A percentile compares a stretch with the other conserved stretches of the same genome.
These are phyloP conservation scores for Datura wrightii DNA, from an alignment of 257 asterid species.

Conservation along the genomic window DNA sequence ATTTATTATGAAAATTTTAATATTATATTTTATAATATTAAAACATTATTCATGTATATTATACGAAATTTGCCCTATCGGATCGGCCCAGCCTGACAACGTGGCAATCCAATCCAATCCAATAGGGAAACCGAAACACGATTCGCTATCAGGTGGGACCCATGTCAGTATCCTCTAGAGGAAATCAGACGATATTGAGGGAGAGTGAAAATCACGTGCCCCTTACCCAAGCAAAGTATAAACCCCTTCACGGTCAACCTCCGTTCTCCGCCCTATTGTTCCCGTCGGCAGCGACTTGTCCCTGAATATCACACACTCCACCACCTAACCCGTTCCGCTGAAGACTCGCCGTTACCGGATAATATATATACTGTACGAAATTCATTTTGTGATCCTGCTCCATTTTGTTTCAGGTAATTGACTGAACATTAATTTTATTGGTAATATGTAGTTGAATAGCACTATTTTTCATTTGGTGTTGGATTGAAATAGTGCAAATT, in stretches of 20 bases:
- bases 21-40: too few relatives aligned
- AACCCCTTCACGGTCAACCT: not conserved
- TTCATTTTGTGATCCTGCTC: not conserved
- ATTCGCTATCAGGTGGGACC: conserved; percentile 27
- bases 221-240: not conserved
- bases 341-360: not conserved
- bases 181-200: not conserved
- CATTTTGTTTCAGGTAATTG: conserved; percentile 24
- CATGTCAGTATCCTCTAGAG: not conserved
- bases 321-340: not conserved
- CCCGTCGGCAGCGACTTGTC: not conserved
- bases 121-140: not conserved
- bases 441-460: too few relatives aligned
- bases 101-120: conserved; percentile 19
- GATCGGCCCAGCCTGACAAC: not conserved
- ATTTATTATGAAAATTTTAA: too few relatives aligned
- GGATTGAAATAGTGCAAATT: too few relatives aligned
- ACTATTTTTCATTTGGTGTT: too few relatives aligned
- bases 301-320: conserved; percentile 3
- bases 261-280: not conserved
- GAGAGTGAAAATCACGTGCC: conserved; percentile 17
- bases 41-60: too few relatives aligned
- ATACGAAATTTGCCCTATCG: too few relatives aligned
- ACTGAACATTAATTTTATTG: not conserved
- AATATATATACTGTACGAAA: not conserved